phyloP scores from a whole-genome alignment of 1,284 basidiomycete species.

The Agroathelia rolfsii region DNA sequence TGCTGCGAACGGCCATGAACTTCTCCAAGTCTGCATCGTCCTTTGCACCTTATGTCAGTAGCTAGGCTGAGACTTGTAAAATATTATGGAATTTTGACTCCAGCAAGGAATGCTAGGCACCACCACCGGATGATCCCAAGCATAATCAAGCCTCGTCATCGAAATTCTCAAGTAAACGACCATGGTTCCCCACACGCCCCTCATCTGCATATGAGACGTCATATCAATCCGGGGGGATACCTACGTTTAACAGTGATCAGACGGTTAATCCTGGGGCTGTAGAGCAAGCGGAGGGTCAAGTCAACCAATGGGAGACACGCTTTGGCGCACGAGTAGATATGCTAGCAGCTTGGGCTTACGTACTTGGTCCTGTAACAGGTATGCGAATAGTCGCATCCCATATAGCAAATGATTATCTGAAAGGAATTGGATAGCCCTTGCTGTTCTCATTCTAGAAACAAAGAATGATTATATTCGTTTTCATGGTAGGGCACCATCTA shows the following conservation, averaged over 20 bases:
- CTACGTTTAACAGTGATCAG: constrained; percentile 42
- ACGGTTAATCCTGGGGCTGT: constrained; percentile 27
- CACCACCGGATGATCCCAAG: constrained; percentile 49
- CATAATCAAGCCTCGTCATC: constrained; percentile 18
- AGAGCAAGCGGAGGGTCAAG: constrained; percentile 36
- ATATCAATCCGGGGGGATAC: constrained; percentile 67
- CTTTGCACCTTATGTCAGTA: constrained; percentile 48
- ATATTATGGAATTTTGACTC: no score
- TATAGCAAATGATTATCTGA: constrained; percentile 8
- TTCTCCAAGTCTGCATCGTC: constrained; percentile 24
- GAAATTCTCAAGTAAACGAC: constrained; percentile 24
- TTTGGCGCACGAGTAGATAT: constrained; percentile 64
- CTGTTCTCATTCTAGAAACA: constrained; percentile 67
- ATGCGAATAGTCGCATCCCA: constrained; percentile 15
- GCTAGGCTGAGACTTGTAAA: no score
- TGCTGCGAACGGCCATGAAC: constrained; percentile 14
- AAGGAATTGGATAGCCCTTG: constrained; percentile 40
- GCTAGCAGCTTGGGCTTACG: constrained; percentile 58
- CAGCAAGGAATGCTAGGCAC: no score
- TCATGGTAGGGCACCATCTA: constrained; percentile 43
- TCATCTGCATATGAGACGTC: constrained; percentile 29
- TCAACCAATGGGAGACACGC: constrained; percentile 65
- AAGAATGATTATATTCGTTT: constrained; percentile 76
- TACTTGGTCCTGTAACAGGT: constrained; percentile 72
- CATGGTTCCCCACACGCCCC: constrained; percentile 48